Conservation (phyloP, 768 basidiomycete genomes). For the Hygrophoropsis aurantiaca region DNA sequence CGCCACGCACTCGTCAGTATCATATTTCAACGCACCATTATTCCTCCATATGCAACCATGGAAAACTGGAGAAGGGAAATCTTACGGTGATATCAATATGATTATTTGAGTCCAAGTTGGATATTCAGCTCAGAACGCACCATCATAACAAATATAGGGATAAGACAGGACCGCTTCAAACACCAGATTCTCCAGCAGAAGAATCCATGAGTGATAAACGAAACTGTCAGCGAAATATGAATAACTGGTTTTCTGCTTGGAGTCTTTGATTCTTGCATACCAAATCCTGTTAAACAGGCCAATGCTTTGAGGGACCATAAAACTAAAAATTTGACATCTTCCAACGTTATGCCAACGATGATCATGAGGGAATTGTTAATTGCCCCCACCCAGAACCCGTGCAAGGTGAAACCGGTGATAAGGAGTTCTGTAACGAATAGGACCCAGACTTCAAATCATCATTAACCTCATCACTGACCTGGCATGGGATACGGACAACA, state of each 20-base stretch:
- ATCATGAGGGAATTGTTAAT: not conserved
- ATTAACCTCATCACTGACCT: not conserved
- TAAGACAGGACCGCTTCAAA: conserved; percentile 1
- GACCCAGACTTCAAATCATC: conserved; percentile 6
- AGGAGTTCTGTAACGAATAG: conserved; percentile 15
- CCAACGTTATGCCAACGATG: too few species aligned
- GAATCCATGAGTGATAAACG: conserved; percentile 16
- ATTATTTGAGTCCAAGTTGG: too few species aligned
- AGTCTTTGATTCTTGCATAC: not conserved
- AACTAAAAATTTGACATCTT: too few species aligned
- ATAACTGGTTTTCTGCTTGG: too few species aligned
- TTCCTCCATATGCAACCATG: conserved; percentile 10
- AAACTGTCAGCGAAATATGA: too few species aligned
- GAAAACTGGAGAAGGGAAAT: conserved; percentile 21
- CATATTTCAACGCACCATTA: not conserved
- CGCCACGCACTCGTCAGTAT: too few species aligned
- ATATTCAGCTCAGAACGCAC: too few species aligned
- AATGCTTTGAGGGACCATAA: too few species aligned
- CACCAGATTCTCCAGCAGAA: conserved; percentile 21
- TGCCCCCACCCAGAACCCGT: conserved; percentile 10
- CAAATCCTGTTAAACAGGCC: too few species aligned
- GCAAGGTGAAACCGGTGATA: conserved; percentile 11
- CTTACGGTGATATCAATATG: not conserved
- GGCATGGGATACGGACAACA: too few species aligned
- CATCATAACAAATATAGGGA: conserved; percentile 13